Base-by-base conservation (phyloP, 208 protist genomes). In the Angomonas ambiguus region DNA sequence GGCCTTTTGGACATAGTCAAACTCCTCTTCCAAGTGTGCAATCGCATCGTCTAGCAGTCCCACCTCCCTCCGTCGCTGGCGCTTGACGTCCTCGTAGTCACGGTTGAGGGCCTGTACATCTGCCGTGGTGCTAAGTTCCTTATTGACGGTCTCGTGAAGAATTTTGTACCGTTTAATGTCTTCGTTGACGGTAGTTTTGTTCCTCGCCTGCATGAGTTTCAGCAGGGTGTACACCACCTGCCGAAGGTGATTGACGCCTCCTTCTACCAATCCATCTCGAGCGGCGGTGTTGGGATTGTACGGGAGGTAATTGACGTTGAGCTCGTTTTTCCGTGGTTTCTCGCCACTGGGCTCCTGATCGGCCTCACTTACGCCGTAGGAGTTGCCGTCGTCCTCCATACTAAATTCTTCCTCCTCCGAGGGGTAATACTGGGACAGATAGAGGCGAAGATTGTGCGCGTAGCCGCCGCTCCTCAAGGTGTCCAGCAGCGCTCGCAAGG, bases 31-130 rank as follows among this genome's bases (percentile, higher is more conserved):
- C 6, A 96, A 67, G 41, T 85, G 65, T 34, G 55, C 53, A 28
- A 94, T 89, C 55, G 86, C 87, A 2, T 62, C 51, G 48, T 96
- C 82, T 18, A 90, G 72, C 13, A 60, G 72, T 4, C 65, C 72
- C 55, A 96, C 91, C 69, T 94, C 88, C 10, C 66, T 60, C n/a
- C 63, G 60, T 10, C 85, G 91, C 11, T 81, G 58, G 1, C 76
- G 68, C 74, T 84, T 82, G 57, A 84, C 79, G 56, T 87, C 80
- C 25, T 92, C 75, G 75, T 90, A 96, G 62, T 90, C 86, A 11
- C 85, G 83, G 33, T 96, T 96, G 25, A 96, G 65, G 32, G 90
- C 82, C 79, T 96, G 86, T 56, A 96, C 91, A 62, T 96, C 91
- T 8, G 91, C 91, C 8, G 85, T 88, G 18, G 86, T 83, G 13